These are phyloP conservation scores for Dispira simplex DNA, from an alignment of 192 early-diverging fungal genomes.

Conservation along the genomic window DNA sequence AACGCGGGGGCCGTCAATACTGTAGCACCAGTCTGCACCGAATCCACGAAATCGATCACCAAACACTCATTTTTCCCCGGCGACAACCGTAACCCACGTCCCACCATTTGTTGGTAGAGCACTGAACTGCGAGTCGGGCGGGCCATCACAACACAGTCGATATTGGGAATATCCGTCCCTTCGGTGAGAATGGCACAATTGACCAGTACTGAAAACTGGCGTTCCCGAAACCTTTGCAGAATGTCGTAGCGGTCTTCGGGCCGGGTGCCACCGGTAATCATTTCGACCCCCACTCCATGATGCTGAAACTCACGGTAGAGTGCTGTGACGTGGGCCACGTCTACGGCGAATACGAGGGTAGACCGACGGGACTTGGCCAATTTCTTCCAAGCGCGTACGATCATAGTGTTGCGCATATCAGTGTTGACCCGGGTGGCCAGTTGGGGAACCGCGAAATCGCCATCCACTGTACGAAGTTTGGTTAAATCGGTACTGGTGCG, in stretches of 20 bases:
- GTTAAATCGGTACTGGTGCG: slow-evolving; percentile 37
- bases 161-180: slow-evolving; percentile 73
- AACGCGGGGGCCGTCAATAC: slow-evolving; percentile 64
- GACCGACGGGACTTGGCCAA: slow-evolving; percentile 30
- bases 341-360: slow-evolving; percentile 78
- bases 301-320: slow-evolving; percentile 35
- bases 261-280: slow-evolving; percentile 39
- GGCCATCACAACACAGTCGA: slow-evolving; percentile 81
- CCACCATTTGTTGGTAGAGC: slow-evolving; percentile 92
- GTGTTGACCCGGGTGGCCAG: slow-evolving; percentile 45
- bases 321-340: slow-evolving; percentile 54
- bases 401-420: slow-evolving; percentile 32
- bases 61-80: slow-evolving; percentile 59
- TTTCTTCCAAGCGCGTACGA: slow-evolving; percentile 46
- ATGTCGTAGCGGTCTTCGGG: slow-evolving; percentile 33
- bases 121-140: slow-evolving; percentile 70
- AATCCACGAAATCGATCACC: slow-evolving; percentile 77
- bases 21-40: slow-evolving; percentile 24
- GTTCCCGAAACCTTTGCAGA: slow-evolving; percentile 39
- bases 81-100: slow-evolving; percentile 65
- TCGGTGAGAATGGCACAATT: slow-evolving; percentile 82
- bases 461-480: slow-evolving; percentile 24
- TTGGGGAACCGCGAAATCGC: slow-evolving; percentile 43
- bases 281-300: slow-evolving; percentile 23
- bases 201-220: slow-evolving; percentile 58